phyloP scores from a whole-genome alignment of 192 early-diverging fungal species.

The Backusella psychrophila region DNA sequence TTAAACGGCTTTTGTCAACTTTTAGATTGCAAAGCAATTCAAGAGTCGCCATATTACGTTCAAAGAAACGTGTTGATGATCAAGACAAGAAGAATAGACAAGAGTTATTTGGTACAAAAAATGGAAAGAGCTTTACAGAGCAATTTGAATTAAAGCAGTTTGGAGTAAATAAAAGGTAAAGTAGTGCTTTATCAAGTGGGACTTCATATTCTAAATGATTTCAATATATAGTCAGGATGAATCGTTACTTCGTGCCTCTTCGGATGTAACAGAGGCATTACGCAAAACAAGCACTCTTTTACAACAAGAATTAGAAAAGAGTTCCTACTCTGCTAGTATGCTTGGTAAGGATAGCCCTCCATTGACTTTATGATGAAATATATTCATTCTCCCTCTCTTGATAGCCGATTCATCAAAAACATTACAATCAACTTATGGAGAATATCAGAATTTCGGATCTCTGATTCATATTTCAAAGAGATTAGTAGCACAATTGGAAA shows the following conservation, averaged over 20 bases:
- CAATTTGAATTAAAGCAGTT: slow-evolving; percentile 41
- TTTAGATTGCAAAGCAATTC: slow-evolving; percentile 48
- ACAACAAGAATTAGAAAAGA: slow-evolving; percentile 65
- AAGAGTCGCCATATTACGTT: slow-evolving; percentile 47
- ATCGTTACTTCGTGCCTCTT: slow-evolving; percentile 45
- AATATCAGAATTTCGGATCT: slow-evolving; percentile 56
- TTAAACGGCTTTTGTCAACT: background rate
- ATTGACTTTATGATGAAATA: background rate
- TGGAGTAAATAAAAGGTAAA: slow-evolving; percentile 24
- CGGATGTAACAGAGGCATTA: slow-evolving; percentile 58
- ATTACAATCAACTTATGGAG: slow-evolving; percentile 44
- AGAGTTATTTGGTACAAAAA: slow-evolving; percentile 32
- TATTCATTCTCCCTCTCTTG: background rate
- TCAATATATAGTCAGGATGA: slow-evolving; percentile 25
- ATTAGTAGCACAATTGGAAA: slow-evolving; percentile 61
- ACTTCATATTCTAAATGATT: too few species aligned
- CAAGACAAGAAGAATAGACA: slow-evolving; percentile 45
- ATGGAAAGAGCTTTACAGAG: slow-evolving; percentile 34
- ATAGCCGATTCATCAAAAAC: slow-evolving; percentile 59
- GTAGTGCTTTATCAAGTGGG: background rate
- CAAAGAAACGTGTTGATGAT: slow-evolving; percentile 49
- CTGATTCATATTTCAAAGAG: slow-evolving; percentile 54
- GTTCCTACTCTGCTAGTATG: slow-evolving; percentile 48
- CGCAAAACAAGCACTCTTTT: slow-evolving; percentile 58
- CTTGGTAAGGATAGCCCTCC: slow-evolving; percentile 38